These are phyloP conservation scores for Trapa incisa DNA, from an alignment of 345 rosid species.

Conservation along the genomic window DNA sequence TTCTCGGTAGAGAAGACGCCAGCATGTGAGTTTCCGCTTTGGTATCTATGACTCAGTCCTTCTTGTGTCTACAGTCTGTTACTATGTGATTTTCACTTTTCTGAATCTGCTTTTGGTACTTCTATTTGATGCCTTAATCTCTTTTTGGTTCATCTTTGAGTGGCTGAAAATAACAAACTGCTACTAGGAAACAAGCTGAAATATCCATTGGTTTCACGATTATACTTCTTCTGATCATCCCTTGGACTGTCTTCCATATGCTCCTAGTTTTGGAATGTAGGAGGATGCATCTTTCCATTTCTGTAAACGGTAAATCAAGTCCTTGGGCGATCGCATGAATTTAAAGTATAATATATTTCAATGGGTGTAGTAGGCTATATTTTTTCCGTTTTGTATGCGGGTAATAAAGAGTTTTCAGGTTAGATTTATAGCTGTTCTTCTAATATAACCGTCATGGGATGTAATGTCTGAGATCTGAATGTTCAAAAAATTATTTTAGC, in stretches of 20 bases:
- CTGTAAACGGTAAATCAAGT: background rate
- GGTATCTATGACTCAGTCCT: no score
- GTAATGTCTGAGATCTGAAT: background rate
- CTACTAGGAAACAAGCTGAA: background rate
- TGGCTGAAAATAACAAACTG: background rate
- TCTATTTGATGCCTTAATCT: background rate
- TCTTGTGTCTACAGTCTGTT: background rate
- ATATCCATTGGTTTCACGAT: background rate
- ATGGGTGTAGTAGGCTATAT: background rate
- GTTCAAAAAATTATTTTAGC: background rate
- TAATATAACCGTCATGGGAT: no score
- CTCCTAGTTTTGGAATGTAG: background rate
- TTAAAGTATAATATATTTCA: background rate
- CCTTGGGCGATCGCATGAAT: background rate
- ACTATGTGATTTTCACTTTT: background rate
- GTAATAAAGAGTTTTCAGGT: background rate
- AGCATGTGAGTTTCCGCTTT: conserved; percentile 63
- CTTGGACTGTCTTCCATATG: background rate
- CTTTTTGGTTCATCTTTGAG: background rate
- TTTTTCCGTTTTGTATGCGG: background rate
- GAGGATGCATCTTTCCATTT: background rate
- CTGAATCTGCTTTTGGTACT: background rate
- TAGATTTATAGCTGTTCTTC: background rate
- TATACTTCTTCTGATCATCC: background rate
- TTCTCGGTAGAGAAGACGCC: conserved; percentile 97